Evolutionary conservation across 352 stramenopile species (phyloP).

Genomic region (Phytophthora pistaciae): DNA sequence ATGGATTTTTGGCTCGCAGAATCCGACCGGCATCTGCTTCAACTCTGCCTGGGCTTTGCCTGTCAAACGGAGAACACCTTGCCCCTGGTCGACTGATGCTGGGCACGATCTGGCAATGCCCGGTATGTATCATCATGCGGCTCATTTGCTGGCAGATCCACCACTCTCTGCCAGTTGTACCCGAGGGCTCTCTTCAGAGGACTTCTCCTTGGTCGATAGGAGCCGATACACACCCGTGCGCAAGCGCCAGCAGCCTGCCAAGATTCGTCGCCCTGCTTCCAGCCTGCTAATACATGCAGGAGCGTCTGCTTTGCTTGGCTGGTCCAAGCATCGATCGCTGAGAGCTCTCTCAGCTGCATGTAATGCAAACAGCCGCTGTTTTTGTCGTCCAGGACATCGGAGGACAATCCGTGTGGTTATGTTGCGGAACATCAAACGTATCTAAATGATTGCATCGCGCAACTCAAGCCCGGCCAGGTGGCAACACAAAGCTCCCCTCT

Average conservation of each 20-base stretch:
- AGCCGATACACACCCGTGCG: not conserved
- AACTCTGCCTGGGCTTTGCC: not conserved
- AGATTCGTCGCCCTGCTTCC: not conserved
- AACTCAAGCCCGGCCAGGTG: not conserved
- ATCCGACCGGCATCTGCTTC: not conserved
- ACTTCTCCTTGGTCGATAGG: not conserved
- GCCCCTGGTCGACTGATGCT: not conserved
- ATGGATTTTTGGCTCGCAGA: not conserved
- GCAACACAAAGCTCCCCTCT: not conserved
- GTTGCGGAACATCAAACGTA: not conserved
- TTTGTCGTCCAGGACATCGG: not conserved
- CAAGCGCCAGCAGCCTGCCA: not conserved
- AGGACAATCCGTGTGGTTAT: not conserved
- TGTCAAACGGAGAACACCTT: slow-evolving; percentile 2
- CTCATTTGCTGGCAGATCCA: not conserved
- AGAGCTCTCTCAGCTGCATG: too few species aligned
- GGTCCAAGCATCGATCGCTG: too few species aligned
- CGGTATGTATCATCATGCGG: not conserved
- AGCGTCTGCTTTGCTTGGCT: too few species aligned
- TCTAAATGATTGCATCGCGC: too few species aligned
- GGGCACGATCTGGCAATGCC: not conserved
- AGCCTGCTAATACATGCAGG: too few species aligned
- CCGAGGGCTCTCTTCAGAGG: not conserved
- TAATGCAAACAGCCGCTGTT: too few species aligned
- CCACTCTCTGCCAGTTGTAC: not conserved